Conservation (phyloP, 768 basidiomycete genomes). For the Suillus subaureus region DNA sequence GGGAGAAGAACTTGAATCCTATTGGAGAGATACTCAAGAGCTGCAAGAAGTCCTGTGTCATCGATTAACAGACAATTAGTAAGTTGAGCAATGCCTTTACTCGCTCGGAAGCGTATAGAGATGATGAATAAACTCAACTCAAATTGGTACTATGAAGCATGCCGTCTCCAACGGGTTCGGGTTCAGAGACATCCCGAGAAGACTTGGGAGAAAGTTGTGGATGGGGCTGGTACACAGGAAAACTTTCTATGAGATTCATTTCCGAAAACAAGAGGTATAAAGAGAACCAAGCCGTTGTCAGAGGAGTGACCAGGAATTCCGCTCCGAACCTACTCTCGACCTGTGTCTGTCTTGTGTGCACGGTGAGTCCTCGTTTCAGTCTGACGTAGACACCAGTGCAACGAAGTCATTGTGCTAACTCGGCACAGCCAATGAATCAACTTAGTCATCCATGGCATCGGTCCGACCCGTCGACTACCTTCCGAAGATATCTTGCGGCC, state of each 20-base stretch:
- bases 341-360: background rate
- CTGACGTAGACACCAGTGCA: background rate
- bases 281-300: background rate
- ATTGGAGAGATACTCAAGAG: constrained; percentile 4
- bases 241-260: constrained; percentile 32
- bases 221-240: constrained; percentile 29
- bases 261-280: constrained; percentile 25
- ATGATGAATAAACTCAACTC: constrained; percentile 18
- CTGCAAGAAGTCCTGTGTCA: constrained; percentile 15
- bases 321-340: background rate
- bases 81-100: constrained; percentile 32
- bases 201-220: constrained; percentile 18
- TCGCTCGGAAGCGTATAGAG: constrained; percentile 22
- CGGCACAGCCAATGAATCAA: constrained; percentile 26
- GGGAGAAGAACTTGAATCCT: constrained; percentile 25
- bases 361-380: constrained; percentile 5
- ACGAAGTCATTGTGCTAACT: background rate
- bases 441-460: constrained; percentile 38
- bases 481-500: constrained; percentile 37
- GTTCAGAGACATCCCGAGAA: constrained; percentile 32
- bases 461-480: constrained; percentile 35
- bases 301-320: constrained; percentile 5
- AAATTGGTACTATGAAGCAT: constrained; percentile 30
- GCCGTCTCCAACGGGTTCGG: constrained; percentile 33
- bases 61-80: constrained; percentile 29